These are phyloP conservation scores for Auriculariales sp. DNA, from an alignment of 768 basidiomycete genomes.

Conservation along the genomic window DNA sequence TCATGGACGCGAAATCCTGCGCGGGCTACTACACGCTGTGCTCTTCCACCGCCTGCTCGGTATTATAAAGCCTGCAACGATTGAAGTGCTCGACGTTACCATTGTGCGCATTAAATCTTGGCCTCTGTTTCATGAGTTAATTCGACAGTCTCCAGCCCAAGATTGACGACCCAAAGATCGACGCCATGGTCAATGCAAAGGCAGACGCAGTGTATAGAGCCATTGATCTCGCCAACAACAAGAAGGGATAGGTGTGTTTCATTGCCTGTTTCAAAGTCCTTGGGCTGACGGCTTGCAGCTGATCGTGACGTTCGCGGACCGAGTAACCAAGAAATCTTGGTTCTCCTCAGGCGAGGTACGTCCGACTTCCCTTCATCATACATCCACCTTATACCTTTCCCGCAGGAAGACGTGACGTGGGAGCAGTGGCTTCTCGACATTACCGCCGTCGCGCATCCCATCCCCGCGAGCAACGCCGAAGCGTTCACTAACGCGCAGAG, in stretches of 20 bases:
- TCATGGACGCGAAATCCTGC: slow-evolving; percentile 68
- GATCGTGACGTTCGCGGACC: slow-evolving; percentile 61
- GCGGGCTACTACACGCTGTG: slow-evolving; percentile 65
- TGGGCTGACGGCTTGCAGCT: slow-evolving; percentile 28
- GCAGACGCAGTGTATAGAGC: slow-evolving; percentile 69
- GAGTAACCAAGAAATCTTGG: slow-evolving; percentile 65
- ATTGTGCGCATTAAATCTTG: slow-evolving; percentile 38
- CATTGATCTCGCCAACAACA: slow-evolving; percentile 43
- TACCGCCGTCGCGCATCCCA: slow-evolving; percentile 21
- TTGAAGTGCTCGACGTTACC: slow-evolving; percentile 73
- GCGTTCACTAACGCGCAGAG: slow-evolving; percentile 46
- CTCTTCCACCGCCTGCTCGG: slow-evolving; percentile 77
- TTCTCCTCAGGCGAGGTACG: slow-evolving; percentile 39
- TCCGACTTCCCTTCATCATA: neutral
- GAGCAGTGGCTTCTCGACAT: slow-evolving; percentile 50
- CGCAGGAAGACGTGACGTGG: slow-evolving; percentile 71
- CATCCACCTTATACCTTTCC: neutral
- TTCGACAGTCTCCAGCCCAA: slow-evolving; percentile 41
- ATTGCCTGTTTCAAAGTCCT: neutral
- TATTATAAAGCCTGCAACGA: slow-evolving; percentile 56
- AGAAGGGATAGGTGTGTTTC: slow-evolving; percentile 49
- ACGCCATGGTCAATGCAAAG: slow-evolving; percentile 57
- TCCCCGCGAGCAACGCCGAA: slow-evolving; percentile 23
- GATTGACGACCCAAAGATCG: slow-evolving; percentile 58
- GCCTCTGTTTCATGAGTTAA: neutral